A percentile compares a stretch with the other conserved stretches of the same genome.
Conservation (phyloP, 371 early-diverging fungal species). For the Zychaea mexicana region DNA sequence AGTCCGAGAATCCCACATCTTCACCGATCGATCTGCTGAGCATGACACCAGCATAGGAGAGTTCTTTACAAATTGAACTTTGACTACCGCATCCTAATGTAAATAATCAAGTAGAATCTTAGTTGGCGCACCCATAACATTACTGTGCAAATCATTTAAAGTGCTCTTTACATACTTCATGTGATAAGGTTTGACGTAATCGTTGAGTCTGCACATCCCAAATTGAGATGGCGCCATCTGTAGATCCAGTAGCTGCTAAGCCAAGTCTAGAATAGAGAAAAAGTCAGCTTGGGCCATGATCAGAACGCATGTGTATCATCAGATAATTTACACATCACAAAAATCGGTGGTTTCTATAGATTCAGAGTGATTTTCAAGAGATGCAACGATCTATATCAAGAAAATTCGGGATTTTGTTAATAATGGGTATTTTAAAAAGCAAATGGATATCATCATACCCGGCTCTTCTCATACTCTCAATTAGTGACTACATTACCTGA, state of each 20-base stretch:
- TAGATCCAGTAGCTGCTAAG: slow-evolving; percentile 85
- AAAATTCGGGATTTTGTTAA: not conserved
- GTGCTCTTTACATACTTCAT: slow-evolving; percentile 47
- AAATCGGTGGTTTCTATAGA: slow-evolving; percentile 81
- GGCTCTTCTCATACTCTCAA: too few species aligned
- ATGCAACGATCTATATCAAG: slow-evolving; percentile 63
- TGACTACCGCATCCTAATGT: slow-evolving; percentile 80
- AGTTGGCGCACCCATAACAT: too few species aligned
- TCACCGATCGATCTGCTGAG: slow-evolving; percentile 78
- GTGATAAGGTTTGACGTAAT: slow-evolving; percentile 67
- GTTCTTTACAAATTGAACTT: slow-evolving; percentile 70
- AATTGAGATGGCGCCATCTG: slow-evolving; percentile 84
- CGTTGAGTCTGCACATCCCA: slow-evolving; percentile 86
- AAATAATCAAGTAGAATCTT: not conserved
- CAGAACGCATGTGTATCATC: slow-evolving; percentile 5
- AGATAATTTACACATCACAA: slow-evolving; percentile 64
- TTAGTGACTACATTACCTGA: too few species aligned
- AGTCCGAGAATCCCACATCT: slow-evolving; percentile 87
- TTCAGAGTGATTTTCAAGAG: slow-evolving; percentile 77
- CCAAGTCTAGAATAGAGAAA: slow-evolving; percentile 42
- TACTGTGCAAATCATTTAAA: too few species aligned
- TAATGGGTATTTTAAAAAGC: not conserved
- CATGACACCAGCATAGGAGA: slow-evolving; percentile 69
- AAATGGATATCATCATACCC: slow-evolving; percentile 19
- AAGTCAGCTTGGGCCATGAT: not conserved